Base-by-base conservation (phyloP, 148 eudicot species). In the Silene conica region DNA sequence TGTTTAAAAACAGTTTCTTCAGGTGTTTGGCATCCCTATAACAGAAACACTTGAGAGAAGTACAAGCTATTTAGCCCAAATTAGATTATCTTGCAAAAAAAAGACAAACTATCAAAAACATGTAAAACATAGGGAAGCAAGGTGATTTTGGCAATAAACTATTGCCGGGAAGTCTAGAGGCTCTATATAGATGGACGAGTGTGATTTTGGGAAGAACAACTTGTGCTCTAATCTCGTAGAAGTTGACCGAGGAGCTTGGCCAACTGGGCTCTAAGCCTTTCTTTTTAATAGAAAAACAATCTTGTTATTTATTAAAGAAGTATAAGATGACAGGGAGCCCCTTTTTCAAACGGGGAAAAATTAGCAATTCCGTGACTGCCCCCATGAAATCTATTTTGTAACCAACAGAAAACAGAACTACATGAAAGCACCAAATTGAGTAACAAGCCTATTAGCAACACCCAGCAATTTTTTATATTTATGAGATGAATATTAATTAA, bases 351-450 rank as follows among this genome's bases (percentile, higher is more conserved):
- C 20, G 10, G 1, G 21, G 12, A 19, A 59, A 59, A 4, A 59
- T 59, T 59, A 6, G 11, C 12, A 21, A 59, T 21, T 59, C 25
- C 12, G 3, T 3, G 63, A 21, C 25, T 59, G 10, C 26, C 13
- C 63, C 26, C 25, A 21, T n/a, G 12, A 21, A 59, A 19, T 59
- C 63, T 21, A n/a, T 8, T 21, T 59, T 59, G 63, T 19, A 59
- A 59, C 26, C 25, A 0, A 59, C 23, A 15, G 67, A 26, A 8
- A 63, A 26, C 4, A 8, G 3, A 63, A 26, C 8, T 28, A 34
- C 67, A 63, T 14, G 16, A 62, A 25, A 62, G 66, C 66, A 62
- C 18, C 66, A 62, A 62, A 62, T 26, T 12, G 22, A 59, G 63
- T 20, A 25, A 8, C 26, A 21, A 48, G 14, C 0, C 52, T 48